phyloP scores from a whole-genome alignment of 2,329 filamentous ascomycete species.

The Canariomyces notabilis region DNA sequence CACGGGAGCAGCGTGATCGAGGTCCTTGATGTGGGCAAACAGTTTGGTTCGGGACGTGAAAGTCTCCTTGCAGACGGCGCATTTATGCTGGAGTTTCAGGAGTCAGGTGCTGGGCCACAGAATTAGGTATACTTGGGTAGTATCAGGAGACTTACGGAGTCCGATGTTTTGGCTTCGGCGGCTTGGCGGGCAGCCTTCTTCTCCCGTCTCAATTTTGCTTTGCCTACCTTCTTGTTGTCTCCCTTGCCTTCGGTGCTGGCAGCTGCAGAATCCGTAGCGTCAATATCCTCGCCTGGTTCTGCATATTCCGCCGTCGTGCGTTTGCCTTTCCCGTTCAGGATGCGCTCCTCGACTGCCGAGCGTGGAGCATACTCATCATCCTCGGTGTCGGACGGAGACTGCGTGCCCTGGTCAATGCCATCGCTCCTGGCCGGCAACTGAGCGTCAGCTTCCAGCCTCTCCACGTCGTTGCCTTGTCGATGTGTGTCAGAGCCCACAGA shows the following conservation, averaged over 20 bases:
- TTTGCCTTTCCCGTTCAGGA: constrained; percentile 21
- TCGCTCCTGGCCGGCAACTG: background rate
- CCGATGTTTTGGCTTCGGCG: constrained; percentile 30
- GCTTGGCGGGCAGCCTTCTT: constrained; percentile 42
- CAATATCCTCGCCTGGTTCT: background rate
- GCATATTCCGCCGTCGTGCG: constrained; percentile 9
- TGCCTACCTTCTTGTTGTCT: constrained; percentile 41
- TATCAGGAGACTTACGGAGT: constrained; percentile 31
- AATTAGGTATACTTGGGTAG: background rate
- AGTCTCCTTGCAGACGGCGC: constrained; percentile 39
- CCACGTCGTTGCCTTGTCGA: background rate
- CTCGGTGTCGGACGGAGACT: constrained; percentile 10
- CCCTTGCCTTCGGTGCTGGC: constrained; percentile 13
- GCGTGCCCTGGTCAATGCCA: background rate
- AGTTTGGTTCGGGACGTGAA: constrained; percentile 63
- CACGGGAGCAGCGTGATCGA: constrained; percentile 56
- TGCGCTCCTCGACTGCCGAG: constrained; percentile 38
- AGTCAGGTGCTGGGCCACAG: background rate
- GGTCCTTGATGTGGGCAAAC: constrained; percentile 66
- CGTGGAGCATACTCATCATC: constrained; percentile 46
- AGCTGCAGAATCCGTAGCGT: constrained; percentile 8
- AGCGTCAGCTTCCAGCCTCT: background rate
- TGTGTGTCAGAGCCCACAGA: background rate
- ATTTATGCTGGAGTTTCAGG: constrained; percentile 34
- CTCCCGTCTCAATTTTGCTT: constrained; percentile 47